phyloP scores from a whole-genome alignment of 106 monocot species.

The Allium sativum region DNA sequence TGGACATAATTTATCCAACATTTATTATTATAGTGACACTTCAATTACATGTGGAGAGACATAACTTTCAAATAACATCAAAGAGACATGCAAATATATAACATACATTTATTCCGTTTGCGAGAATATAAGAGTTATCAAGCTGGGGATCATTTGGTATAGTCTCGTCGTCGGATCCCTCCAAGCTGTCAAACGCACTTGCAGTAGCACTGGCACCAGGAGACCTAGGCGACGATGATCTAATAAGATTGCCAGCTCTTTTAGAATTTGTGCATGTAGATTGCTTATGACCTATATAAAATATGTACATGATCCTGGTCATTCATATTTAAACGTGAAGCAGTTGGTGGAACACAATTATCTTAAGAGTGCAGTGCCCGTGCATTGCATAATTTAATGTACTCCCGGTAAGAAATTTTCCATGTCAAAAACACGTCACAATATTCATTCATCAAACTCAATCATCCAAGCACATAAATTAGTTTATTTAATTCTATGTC shows the following conservation, averaged over 20 bases:
- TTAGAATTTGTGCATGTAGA: conserved; percentile 32
- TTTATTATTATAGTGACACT: too few relatives aligned
- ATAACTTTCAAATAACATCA: not conserved
- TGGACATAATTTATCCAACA: too few relatives aligned
- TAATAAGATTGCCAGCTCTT: conserved; percentile 35
- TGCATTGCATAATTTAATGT: too few relatives aligned
- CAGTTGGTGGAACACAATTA: too few relatives aligned
- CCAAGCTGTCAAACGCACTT: conserved; percentile 73
- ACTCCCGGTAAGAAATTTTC: too few relatives aligned
- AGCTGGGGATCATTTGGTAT: conserved; percentile 29
- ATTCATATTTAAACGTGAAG: not conserved
- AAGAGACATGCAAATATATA: not conserved
- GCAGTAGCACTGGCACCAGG: conserved; percentile 40
- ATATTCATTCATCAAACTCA: too few relatives aligned
- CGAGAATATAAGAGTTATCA: conserved; percentile 43
- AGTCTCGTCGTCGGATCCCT: conserved; percentile 68
- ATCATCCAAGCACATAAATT: too few relatives aligned
- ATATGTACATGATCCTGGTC: not conserved
- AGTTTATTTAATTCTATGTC: too few relatives aligned
- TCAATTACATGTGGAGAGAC: too few relatives aligned
- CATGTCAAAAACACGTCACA: too few relatives aligned
- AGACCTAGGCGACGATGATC: conserved; percentile 72
- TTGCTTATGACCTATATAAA: conserved; percentile 46
- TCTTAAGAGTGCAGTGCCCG: too few relatives aligned
- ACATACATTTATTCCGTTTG: conserved; percentile 66